Conservation (phyloP, 2,329 filamentous ascomycete species). For the Sclerotinia minor region DNA sequence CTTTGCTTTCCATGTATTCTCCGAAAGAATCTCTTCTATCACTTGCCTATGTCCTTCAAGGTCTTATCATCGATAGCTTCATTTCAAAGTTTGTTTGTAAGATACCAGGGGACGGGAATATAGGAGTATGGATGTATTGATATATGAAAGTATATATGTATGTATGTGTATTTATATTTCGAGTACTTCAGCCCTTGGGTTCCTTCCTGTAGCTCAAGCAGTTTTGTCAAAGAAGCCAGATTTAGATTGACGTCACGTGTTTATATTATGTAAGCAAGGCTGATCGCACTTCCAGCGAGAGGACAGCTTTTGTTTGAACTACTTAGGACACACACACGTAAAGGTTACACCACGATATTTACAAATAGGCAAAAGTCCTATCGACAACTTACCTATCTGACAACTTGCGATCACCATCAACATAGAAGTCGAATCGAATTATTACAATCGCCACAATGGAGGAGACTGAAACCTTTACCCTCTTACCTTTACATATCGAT, state of each 20-base stretch:
- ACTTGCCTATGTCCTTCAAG: background rate
- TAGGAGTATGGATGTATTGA: background rate
- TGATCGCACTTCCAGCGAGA: constrained; percentile 7
- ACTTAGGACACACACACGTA: constrained; percentile 3
- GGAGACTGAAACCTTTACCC: constrained; percentile 73
- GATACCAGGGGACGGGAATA: background rate
- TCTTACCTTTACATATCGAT: constrained; percentile 80
- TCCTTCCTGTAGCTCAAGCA: too few relatives aligned
- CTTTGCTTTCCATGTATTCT: background rate
- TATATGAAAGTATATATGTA: too few relatives aligned
- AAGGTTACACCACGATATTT: background rate
- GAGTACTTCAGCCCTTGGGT: too few relatives aligned
- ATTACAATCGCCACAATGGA: constrained; percentile 46
- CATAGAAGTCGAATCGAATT: background rate
- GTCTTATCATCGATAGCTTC: background rate
- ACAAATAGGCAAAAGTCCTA: background rate
- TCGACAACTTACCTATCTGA: background rate
- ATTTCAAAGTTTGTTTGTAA: background rate
- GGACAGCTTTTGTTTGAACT: constrained; percentile 13
- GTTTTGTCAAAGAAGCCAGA: too few relatives aligned
- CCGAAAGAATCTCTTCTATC: background rate
- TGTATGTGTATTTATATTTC: too few relatives aligned
- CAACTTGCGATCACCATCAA: background rate
- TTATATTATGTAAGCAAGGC: background rate
- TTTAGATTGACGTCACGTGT: too few relatives aligned